Conservation (phyloP, 2,329 filamentous ascomycete genomes). For the Teratosphaeria nubilosa region DNA sequence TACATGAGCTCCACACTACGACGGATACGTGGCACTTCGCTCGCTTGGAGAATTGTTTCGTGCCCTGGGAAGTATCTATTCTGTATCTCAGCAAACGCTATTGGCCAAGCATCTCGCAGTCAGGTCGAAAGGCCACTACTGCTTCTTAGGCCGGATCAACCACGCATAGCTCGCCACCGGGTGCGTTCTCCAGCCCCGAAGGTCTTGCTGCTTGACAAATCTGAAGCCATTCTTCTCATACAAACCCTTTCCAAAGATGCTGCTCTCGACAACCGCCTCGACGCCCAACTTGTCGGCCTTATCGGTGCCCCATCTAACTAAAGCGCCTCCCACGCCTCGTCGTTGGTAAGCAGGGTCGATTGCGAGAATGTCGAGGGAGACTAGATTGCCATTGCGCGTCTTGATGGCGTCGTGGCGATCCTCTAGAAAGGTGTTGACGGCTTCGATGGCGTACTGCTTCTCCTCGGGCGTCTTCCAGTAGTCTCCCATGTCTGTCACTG, state of each 20-base stretch:
- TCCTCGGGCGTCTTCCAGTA: constrained; percentile 16
- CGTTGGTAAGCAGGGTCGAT: constrained; percentile 22
- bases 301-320: constrained; percentile 20
- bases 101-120: no score
- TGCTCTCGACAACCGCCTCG: constrained; percentile 23
- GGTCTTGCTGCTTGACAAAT: constrained; percentile 16
- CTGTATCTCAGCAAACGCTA: no score
- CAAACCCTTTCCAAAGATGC: constrained; percentile 17
- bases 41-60: no score
- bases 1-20: no score
- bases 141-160: constrained; percentile 17
- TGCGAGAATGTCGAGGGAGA: constrained; percentile 20
- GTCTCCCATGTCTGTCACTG: constrained; percentile 5
- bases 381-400: constrained; percentile 15
- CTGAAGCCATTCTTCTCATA: constrained; percentile 25
- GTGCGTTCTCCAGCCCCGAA: constrained; percentile 8
- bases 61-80: no score
- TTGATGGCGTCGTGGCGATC: constrained; percentile 15
- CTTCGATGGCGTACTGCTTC: constrained; percentile 9
- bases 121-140: not conserved
- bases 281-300: constrained; percentile 20
- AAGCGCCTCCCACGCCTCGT: constrained; percentile 15
- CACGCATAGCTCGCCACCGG: constrained; percentile 16
- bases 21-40: no score
- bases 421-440: constrained; percentile 13